Evolutionary conservation across 176 grass and related monocot species (phyloP).

Genomic region (Aegilops bicornis): DNA sequence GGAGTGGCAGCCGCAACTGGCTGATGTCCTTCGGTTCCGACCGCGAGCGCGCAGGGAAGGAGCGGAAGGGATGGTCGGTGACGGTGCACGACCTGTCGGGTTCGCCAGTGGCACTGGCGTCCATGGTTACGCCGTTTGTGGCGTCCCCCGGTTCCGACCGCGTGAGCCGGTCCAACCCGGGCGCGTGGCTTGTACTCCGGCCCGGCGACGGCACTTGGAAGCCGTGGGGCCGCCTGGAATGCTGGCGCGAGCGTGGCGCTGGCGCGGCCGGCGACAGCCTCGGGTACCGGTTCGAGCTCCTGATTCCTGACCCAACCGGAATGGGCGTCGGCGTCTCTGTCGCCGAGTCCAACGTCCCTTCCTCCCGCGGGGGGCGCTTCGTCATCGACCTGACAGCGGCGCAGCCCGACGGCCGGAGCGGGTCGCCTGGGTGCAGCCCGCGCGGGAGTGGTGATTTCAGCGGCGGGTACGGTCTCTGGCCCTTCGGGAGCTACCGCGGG

Average conservation of each 20-base stretch:
- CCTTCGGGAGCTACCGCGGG: conserved; percentile 52
- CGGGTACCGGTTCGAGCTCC: conserved; percentile 63
- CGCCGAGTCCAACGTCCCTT: conserved; percentile 42
- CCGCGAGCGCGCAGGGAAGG: conserved; percentile 52
- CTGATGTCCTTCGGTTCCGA: conserved; percentile 55
- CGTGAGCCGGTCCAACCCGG: conserved; percentile 65
- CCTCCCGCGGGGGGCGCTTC: conserved; percentile 47
- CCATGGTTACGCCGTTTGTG: conserved; percentile 77
- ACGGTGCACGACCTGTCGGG: conserved; percentile 79
- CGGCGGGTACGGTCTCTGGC: conserved; percentile 48
- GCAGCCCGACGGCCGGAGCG: conserved; percentile 37
- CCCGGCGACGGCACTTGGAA: conserved; percentile 69
- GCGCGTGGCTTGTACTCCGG: conserved; percentile 75
- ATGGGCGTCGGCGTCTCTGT: conserved; percentile 43
- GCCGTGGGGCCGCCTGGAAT: conserved; percentile 70
- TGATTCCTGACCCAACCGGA: conserved; percentile 22
- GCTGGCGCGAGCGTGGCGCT: conserved; percentile 64
- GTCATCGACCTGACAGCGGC: conserved; percentile 55
- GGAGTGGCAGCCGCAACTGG: conserved; percentile 25
- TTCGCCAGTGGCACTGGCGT: conserved; percentile 61
- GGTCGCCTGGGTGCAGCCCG: conserved; percentile 52
- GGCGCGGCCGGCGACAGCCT: conserved; percentile 25
- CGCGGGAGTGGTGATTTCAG: conserved; percentile 49
- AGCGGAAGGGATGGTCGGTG: conserved; percentile 77
- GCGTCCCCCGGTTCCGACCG: conserved; percentile 52